phyloP scores from a whole-genome alignment of 192 early-diverging fungal genomes.

The Coemansia sp. region DNA sequence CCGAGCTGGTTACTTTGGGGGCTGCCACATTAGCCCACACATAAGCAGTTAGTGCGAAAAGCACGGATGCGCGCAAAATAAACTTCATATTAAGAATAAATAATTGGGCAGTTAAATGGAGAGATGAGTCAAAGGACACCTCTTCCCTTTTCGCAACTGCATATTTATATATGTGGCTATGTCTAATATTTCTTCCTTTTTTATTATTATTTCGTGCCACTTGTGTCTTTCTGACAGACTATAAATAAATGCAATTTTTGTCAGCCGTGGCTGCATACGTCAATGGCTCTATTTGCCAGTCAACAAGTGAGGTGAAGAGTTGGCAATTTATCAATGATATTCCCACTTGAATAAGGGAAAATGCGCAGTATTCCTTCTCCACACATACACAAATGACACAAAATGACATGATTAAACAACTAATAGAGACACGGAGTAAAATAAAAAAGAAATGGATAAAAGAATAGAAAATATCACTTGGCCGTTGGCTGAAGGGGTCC shows the following conservation, averaged over 20 bases:
- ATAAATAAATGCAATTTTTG: background rate
- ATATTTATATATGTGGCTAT: background rate
- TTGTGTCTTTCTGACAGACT: background rate
- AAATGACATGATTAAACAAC: background rate
- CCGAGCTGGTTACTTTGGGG: background rate
- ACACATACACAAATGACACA: no score
- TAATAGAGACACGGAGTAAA: background rate
- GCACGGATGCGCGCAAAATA: background rate
- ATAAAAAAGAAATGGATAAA: background rate
- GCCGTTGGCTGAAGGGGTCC: background rate
- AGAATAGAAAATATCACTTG: background rate
- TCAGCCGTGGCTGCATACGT: background rate
- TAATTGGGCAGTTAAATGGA: background rate
- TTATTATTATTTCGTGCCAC: background rate
- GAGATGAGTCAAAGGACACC: background rate
- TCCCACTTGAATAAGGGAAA: background rate
- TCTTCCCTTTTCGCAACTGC: background rate
- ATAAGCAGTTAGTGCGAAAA: background rate
- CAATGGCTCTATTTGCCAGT: background rate
- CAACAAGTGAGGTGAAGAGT: background rate
- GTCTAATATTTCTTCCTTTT: background rate
- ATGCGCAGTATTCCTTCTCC: background rate
- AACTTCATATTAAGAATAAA: background rate
- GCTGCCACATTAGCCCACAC: background rate
- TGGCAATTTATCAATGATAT: conserved; percentile 5